Conservation (phyloP, 2,329 filamentous ascomycete species). For the Arthrinium puccinioides region DNA sequence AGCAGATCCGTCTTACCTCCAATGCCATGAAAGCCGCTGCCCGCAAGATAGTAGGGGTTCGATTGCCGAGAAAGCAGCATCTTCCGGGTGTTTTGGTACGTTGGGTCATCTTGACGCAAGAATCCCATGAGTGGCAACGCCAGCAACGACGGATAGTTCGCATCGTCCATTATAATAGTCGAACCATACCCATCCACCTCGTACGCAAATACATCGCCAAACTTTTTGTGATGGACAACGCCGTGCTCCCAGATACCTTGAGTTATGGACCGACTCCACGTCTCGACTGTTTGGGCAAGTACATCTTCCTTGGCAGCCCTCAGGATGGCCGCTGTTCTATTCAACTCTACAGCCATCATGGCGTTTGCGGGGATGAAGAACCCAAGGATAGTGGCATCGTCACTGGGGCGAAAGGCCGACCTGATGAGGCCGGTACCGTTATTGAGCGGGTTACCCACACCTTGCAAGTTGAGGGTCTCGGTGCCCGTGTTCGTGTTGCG, state of each 20-base stretch:
- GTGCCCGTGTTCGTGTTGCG: constrained; percentile 75
- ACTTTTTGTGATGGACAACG: constrained; percentile 67
- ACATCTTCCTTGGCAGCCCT: constrained; percentile 46
- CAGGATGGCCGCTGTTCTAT: constrained; percentile 66
- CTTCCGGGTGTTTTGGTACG: constrained; percentile 82
- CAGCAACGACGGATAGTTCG: constrained; percentile 76
- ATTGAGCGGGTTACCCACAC: constrained; percentile 87
- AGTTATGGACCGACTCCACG: constrained; percentile 55
- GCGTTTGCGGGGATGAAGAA: constrained; percentile 96
- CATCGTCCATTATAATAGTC: constrained; percentile 80
- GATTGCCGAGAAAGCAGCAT: constrained; percentile 65
- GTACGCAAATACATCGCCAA: constrained; percentile 75
- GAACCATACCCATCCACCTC: constrained; percentile 86
- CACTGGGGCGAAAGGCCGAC: constrained; percentile 88
- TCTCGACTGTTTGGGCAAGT: constrained; percentile 47
- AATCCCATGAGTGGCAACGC: constrained; percentile 76
- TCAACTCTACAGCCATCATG: constrained; percentile 87
- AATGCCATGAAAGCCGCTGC: constrained; percentile 74
- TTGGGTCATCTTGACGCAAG: constrained; percentile 51
- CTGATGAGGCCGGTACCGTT: constrained; percentile 77
- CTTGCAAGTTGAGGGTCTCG: constrained; percentile 76
- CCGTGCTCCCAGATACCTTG: constrained; percentile 80
- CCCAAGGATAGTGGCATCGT: constrained; percentile 89
- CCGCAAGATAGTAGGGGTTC: constrained; percentile 85
- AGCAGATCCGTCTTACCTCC: constrained; percentile 53